phyloP scores from a whole-genome alignment of 2,329 filamentous ascomycete species.

The Gnomoniopsis sp. region DNA sequence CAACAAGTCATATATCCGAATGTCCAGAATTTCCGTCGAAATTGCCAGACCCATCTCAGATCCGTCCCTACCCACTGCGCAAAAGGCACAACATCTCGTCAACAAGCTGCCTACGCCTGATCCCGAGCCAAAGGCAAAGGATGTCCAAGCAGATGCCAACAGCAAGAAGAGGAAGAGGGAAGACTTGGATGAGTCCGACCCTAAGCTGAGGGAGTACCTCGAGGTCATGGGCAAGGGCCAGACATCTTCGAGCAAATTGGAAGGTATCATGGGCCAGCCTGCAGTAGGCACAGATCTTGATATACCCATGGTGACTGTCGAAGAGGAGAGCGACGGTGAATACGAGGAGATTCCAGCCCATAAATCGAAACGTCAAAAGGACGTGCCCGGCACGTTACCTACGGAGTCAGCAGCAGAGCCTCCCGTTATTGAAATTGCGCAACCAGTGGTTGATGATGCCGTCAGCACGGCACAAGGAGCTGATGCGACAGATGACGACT shows the following conservation, averaged over 20 bases:
- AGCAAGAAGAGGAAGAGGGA: slow-evolving; percentile 68
- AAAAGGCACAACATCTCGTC: slow-evolving; percentile 10
- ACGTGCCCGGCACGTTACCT: slow-evolving; percentile 15
- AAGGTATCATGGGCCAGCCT: slow-evolving; percentile 36
- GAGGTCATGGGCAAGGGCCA: slow-evolving; percentile 72
- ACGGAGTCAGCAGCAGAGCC: slow-evolving; percentile 7
- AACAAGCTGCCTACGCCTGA: slow-evolving; percentile 16
- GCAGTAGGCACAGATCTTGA: slow-evolving; percentile 4
- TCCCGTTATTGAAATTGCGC: slow-evolving; percentile 5
- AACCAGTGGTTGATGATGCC: slow-evolving; percentile 6
- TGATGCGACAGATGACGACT: slow-evolving; percentile 75
- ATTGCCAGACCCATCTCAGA: slow-evolving; percentile 67
- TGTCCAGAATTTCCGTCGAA: slow-evolving; percentile 91
- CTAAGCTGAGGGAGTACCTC: slow-evolving; percentile 83
- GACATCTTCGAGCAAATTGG: slow-evolving; percentile 60
- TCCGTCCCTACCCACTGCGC: slow-evolving; percentile 31
- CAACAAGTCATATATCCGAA: slow-evolving; percentile 90
- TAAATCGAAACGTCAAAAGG: slow-evolving; percentile 40
- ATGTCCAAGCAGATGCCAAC: slow-evolving; percentile 31
- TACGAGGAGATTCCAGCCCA: slow-evolving; percentile 65
- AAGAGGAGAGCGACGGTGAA: slow-evolving; percentile 68
- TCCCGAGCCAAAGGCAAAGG: slow-evolving; percentile 14
- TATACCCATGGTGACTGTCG: slow-evolving; percentile 27
- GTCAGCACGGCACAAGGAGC: not conserved
- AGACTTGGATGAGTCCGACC: slow-evolving; percentile 59